Base-by-base conservation (phyloP, 129 eudicot species). In the Gnaphalium uliginosum region DNA sequence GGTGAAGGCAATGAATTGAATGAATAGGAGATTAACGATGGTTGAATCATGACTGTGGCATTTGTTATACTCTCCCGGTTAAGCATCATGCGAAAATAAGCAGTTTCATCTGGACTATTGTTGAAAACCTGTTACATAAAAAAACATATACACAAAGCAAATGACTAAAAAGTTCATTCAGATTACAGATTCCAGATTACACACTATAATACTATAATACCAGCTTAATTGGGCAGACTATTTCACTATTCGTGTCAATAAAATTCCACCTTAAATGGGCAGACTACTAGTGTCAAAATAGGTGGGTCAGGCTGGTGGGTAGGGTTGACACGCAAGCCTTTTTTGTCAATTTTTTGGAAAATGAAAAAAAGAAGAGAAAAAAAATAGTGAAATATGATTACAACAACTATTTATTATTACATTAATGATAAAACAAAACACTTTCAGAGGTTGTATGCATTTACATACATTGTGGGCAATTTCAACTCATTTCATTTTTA, bases 61-160 rank as follows among this genome's bases (percentile, higher is more conserved):
- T 92, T 92, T 39, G 88, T 87, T 41, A 89, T 81, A 51, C 76
- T 89, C 81, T 92, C 97, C 54, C 97, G 85, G 88, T 92, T 87
- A 76, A 92, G 67, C 89, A 89, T 80, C 75, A 92, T 87, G 79
- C 97, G 93, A 78, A 92, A 92, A 82, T 89, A 92, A 70, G 97
- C 97, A 0, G 97, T 92, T 82, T 92, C 97, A 82, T 92, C 97
- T 5, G 97, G 97, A 82, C 97, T 92, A 75, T 92, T 92, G 63
- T 92, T 92, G 17, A 92, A 92, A 43, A 92, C 97, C 97, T 92
- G 78, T 41, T 30, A 51, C 22, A 63, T 8, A 56, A 13, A 35
- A 17, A 10, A 50, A 26, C 11, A 51, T 22, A 9, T n/a, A 17
- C 5, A 4, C 9, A 23, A 26, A 6, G 27, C 59, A 53, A 53